Base-by-base conservation (phyloP, 2,329 filamentous ascomycete species). In the Mycocentrospora acerina region DNA sequence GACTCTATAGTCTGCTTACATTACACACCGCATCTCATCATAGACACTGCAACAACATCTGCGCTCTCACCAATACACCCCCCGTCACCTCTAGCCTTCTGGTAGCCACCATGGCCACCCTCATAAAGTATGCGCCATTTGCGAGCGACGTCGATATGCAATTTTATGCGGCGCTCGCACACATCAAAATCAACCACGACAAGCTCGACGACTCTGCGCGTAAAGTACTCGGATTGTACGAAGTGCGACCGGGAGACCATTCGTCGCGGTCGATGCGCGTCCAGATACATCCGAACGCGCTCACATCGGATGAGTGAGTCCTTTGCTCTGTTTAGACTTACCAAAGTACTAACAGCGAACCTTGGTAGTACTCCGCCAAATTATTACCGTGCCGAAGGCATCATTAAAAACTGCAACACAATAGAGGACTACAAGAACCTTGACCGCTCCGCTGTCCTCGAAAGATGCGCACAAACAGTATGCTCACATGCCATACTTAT, bases 361-460 rank as follows among this genome's bases (percentile, higher is more conserved):
- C 8, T 14, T 22, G 29, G 7, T 35, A 64, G 59, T 37, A 58
- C 59, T 2, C 62, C 64, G 14, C 59, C 58, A 0, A 66, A 62
- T 27, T 82, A 81, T 58, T 88, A 85, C 61, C 85, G 91, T 53
- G 91, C 88, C 30, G 91, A 97, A 67, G 93, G 93, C 44, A 88
- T 88, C 62, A 94, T 98, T 59, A 90, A 86, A 66, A 98, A 98
- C 70, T 85, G 91, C 61, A 98, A 98, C 65, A 97, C 93, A 1
- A 80, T 95, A 54, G 91, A 97, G 56, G 89, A 93, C 60, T 97
- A 96, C 69, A 88, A 84, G 62, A 86, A 85, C 50, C 79, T 84
- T 48, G 88, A 97, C 67, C 93, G 91, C 66, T 66, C 77, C 9
- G 82, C 83, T 24, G 82, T 95, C 67, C 77, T 97, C 32, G 81